phyloP scores from a whole-genome alignment of 1,139 yeast species.

The Yamadazyma dendronema region DNA sequence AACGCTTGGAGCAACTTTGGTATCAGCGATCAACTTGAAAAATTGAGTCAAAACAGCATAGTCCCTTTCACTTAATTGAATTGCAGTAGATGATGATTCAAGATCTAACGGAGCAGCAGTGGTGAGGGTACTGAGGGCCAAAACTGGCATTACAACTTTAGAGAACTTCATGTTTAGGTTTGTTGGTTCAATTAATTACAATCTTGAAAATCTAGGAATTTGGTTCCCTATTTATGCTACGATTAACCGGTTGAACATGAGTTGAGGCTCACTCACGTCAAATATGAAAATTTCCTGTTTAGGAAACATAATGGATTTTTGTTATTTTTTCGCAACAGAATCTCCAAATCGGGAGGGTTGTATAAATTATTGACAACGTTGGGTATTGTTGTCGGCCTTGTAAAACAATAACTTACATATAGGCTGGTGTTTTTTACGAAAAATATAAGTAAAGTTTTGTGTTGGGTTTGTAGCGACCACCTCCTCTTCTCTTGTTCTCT shows the following conservation, averaged over 20 bases:
- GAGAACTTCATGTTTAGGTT: conserved; percentile 1
- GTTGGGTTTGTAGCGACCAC: too few species aligned
- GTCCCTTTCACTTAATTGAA: conserved; percentile 11
- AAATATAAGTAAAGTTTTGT: neutral
- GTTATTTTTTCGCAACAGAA: neutral
- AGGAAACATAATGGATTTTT: conserved; percentile 4
- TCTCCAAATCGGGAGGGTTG: conserved; percentile 2
- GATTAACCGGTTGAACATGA: neutral
- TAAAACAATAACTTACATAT: neutral
- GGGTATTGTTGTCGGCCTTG: neutral
- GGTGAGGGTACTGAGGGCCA: conserved; percentile 1
- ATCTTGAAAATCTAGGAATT: neutral
- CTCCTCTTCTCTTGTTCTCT: too few species aligned
- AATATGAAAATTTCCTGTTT: conserved; percentile 4
- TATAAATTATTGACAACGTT: neutral
- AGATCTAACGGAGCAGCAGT: conserved; percentile 5
- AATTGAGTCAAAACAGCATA: conserved; percentile 17
- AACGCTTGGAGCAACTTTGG: conserved; percentile 24
- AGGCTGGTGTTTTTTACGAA: neutral
- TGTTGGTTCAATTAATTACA: neutral
- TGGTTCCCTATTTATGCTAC: neutral
- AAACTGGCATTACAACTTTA: neutral
- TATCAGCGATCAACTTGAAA: conserved; percentile 21
- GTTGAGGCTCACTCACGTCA: neutral
- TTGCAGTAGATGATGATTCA: conserved; percentile 1